A percentile compares a stretch with the other conserved stretches of the same genome.
Evolutionary conservation across 495 filamentous ascomycete species (phyloP).

Genomic region (Trichoderma parareesei): DNA sequence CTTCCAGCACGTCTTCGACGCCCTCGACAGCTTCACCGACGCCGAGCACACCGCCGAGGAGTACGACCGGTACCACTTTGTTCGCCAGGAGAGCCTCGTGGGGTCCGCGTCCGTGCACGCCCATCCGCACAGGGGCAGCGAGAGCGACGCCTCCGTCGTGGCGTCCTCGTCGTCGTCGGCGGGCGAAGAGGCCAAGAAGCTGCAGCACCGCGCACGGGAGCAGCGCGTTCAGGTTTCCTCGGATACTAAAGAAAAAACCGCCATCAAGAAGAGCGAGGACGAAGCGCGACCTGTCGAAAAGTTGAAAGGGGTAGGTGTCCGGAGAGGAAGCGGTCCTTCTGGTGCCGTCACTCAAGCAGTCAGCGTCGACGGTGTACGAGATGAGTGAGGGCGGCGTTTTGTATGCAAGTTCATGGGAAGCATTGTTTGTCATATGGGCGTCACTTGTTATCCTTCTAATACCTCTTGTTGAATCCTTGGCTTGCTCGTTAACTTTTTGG

Average conservation of each 20-base stretch:
- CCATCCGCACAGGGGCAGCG: slow-evolving; percentile 11
- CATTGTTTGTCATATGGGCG: not conserved
- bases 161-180: slow-evolving; percentile 5
- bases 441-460: not conserved
- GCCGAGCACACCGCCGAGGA: slow-evolving; percentile 44
- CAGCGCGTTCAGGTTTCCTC: slow-evolving; percentile 8
- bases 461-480: no score
- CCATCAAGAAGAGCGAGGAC: slow-evolving; percentile 7
- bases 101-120: slow-evolving; percentile 15
- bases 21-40: slow-evolving; percentile 59
- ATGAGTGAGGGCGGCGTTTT: not conserved
- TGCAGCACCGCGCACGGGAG: slow-evolving; percentile 13
- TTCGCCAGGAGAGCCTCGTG: slow-evolving; percentile 27
- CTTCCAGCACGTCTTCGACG: slow-evolving; percentile 83
- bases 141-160: slow-evolving; percentile 26
- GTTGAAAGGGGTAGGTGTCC: slow-evolving; percentile 17
- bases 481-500: not conserved
- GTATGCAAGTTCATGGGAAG: not conserved
- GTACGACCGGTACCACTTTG: slow-evolving; percentile 38
- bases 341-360: slow-evolving; percentile 22
- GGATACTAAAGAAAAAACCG: not conserved
- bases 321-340: slow-evolving; percentile 15
- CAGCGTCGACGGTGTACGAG: slow-evolving; percentile 19
- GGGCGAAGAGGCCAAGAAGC: slow-evolving; percentile 12
- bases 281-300: slow-evolving; percentile 12